These are phyloP conservation scores for Anethum foeniculum DNA, from an alignment of 140 eudicot genomes.

Conservation along the genomic window DNA sequence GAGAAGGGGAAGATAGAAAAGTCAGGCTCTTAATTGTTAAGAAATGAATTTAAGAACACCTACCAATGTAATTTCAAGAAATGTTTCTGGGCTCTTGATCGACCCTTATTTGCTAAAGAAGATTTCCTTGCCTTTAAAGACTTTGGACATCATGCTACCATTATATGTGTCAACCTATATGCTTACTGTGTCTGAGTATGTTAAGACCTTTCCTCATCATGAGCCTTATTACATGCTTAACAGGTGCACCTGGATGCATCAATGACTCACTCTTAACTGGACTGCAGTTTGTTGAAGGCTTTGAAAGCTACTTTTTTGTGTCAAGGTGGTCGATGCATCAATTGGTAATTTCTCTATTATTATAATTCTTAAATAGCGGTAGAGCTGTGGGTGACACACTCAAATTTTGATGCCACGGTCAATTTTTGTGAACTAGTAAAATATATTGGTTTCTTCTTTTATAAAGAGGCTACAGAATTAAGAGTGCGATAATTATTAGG, in stretches of 20 bases:
- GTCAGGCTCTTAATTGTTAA: neutral
- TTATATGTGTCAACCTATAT: neutral
- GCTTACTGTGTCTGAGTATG: neutral
- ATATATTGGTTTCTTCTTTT: neutral
- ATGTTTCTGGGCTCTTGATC: neutral
- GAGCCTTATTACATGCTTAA: constrained; percentile 6
- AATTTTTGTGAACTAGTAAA: neutral
- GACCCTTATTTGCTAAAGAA: neutral
- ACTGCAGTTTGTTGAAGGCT: constrained; percentile 87
- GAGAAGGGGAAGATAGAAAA: neutral
- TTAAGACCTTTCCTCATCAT: neutral
- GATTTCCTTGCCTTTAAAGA: neutral
- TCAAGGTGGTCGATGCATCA: constrained; percentile 98
- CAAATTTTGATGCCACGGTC: neutral
- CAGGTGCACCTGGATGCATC: constrained; percentile 96
- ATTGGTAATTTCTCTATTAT: constrained; percentile 47
- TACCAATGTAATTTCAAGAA: neutral
- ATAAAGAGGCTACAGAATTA: neutral
- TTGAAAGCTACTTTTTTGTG: constrained; percentile 84
- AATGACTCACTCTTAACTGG: constrained; percentile 88
- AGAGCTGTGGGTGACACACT: neutral
- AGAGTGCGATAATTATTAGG: neutral
- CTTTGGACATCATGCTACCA: neutral
- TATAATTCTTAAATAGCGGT: neutral
- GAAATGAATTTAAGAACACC: neutral